A percentile compares a stretch with the other conserved stretches of the same genome.
phyloP scores from a whole-genome alignment of 345 rosid species.

The Dovyalis caffra region DNA sequence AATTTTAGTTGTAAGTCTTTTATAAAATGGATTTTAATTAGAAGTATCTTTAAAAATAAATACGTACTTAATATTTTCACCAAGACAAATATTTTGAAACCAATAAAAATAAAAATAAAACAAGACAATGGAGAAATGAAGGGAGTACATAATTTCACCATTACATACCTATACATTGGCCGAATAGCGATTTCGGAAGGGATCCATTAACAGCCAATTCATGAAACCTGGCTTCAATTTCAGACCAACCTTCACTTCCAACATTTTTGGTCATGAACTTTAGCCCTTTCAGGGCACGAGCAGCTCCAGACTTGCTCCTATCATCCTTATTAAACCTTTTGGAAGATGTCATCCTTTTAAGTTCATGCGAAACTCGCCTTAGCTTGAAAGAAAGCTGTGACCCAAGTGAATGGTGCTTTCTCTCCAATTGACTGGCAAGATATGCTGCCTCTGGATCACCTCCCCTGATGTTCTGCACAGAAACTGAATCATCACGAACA shows the following conservation, averaged over 20 bases:
- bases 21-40: no score
- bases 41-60: no score
- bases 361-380: slow-evolving; percentile 58
- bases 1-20: no score
- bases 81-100: no score
- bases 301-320: slow-evolving; percentile 59
- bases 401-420: slow-evolving; percentile 34
- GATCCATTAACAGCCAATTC: slow-evolving; percentile 46
- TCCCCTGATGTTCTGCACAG: slow-evolving; percentile 38
- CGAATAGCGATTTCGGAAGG: slow-evolving; percentile 58
- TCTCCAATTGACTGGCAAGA: slow-evolving; percentile 42
- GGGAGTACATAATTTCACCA: no score
- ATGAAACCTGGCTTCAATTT: slow-evolving; percentile 55
- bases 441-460: slow-evolving; percentile 40
- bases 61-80: no score
- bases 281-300: slow-evolving; percentile 64
- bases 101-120: no score
- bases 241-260: slow-evolving; percentile 58
- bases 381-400: slow-evolving; percentile 35
- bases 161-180: slow-evolving; percentile 65
- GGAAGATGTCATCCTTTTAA: slow-evolving; percentile 51
- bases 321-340: slow-evolving; percentile 40
- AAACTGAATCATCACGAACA: slow-evolving; percentile 43
- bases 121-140: no score
- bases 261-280: slow-evolving; percentile 52